These are phyloP conservation scores for Aspergillus sclerotiicarbonarius DNA, from an alignment of 495 filamentous ascomycete species.

Conservation along the genomic window DNA sequence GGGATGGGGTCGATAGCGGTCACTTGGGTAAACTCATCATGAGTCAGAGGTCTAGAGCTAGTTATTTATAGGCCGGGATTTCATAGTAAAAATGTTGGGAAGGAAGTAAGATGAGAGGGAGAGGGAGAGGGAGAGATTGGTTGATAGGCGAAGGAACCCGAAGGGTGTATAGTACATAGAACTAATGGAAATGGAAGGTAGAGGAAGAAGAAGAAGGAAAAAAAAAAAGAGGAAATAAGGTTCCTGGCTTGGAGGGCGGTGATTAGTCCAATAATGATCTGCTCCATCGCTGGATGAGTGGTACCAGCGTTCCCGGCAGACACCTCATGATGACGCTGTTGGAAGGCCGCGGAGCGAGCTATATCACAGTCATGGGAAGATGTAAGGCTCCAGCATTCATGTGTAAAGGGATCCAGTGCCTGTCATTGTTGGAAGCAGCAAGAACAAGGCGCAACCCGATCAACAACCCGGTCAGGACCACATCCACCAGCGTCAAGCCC, in stretches of 20 bases:
- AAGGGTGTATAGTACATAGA: no score
- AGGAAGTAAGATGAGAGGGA: not conserved
- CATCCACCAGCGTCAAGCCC: no score
- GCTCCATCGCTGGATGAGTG: not conserved
- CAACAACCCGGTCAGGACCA: no score
- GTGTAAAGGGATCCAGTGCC: not conserved
- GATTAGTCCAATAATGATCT: constrained; percentile 1
- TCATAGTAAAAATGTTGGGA: not conserved
- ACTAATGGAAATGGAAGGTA: not conserved
- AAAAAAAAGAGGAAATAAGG: constrained; percentile 1
- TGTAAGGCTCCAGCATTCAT: not conserved
- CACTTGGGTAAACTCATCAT: not conserved
- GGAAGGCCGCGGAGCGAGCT: not conserved
- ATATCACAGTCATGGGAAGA: not conserved
- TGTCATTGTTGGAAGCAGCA: no score
- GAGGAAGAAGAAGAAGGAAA: not conserved
- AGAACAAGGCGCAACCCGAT: no score
- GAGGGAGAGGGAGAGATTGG: not conserved
- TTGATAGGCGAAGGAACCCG: not conserved
- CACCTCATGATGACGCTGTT: constrained; percentile 5
- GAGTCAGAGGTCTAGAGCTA: not conserved
- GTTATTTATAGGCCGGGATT: not conserved
- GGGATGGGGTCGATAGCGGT: no score
- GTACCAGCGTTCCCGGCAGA: not conserved
- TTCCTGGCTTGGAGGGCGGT: not conserved